phyloP scores from a whole-genome alignment of 768 basidiomycete genomes.

The Boletus subcaerulescens region DNA sequence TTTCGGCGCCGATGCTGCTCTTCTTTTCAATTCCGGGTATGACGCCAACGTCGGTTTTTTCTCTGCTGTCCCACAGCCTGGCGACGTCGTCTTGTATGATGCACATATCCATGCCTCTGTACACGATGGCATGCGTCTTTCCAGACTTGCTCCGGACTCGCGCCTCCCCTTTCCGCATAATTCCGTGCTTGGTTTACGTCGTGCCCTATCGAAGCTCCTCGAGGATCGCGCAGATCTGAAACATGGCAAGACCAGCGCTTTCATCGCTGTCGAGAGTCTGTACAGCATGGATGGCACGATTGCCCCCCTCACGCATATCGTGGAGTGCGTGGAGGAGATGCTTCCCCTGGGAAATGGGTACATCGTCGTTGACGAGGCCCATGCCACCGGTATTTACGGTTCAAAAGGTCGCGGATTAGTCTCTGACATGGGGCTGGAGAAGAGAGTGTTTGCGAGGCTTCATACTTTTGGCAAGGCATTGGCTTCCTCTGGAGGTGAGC shows the following conservation, averaged over 20 bases:
- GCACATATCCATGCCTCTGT: slow-evolving; percentile 89
- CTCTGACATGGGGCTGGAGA: slow-evolving; percentile 63
- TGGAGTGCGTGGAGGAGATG: slow-evolving; percentile 55
- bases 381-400: slow-evolving; percentile 90
- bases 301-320: slow-evolving; percentile 67
- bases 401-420: slow-evolving; percentile 73
- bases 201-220: slow-evolving; percentile 41
- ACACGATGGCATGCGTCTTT: slow-evolving; percentile 83
- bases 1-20: slow-evolving; percentile 60
- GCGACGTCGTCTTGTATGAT: slow-evolving; percentile 79
- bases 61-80: slow-evolving; percentile 69
- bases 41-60: slow-evolving; percentile 92
- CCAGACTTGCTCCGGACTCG: slow-evolving; percentile 39
- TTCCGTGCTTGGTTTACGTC: slow-evolving; percentile 48
- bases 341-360: slow-evolving; percentile 65
- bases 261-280: slow-evolving; percentile 83
- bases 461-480: slow-evolving; percentile 95
- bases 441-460: slow-evolving; percentile 70
- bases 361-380: slow-evolving; percentile 89
- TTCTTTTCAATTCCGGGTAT: slow-evolving; percentile 91
- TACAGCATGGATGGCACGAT: slow-evolving; percentile 98
- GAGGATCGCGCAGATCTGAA: slow-evolving; percentile 35
- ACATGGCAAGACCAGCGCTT: slow-evolving; percentile 50
- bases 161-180: slow-evolving; percentile 70
- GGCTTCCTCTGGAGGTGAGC: slow-evolving; percentile 80